A percentile compares a stretch with the other conserved stretches of the same genome.
Evolutionary conservation across 768 basidiomycete genomes (phyloP).

Genomic region (Aureoboletus auriporus): DNA sequence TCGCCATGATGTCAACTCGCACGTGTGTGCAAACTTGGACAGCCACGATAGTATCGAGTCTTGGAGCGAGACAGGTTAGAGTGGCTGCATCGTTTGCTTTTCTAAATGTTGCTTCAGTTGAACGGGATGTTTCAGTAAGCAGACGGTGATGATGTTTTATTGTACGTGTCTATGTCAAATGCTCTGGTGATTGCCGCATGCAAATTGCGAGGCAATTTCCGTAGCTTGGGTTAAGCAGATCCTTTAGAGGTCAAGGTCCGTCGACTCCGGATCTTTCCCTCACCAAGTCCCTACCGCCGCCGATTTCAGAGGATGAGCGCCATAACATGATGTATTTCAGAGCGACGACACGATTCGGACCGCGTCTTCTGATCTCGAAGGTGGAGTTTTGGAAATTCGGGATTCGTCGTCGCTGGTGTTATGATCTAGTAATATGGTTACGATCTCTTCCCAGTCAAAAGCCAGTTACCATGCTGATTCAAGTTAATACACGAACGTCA

Average conservation of each 20-base stretch:
- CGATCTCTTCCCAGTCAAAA: too few species aligned
- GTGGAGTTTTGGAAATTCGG: too few species aligned
- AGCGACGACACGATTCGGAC: too few species aligned
- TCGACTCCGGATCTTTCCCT: background rate
- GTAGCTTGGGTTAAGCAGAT: too few species aligned
- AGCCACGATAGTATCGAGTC: constrained; percentile 37
- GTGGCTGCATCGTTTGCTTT: background rate
- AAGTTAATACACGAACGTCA: too few species aligned
- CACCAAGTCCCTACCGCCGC: background rate
- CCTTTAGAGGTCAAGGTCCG: too few species aligned
- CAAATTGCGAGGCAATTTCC: background rate
- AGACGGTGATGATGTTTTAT: constrained; percentile 5
- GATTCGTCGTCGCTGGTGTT: too few species aligned
- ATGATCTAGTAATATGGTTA: too few species aligned
- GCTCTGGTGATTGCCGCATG: background rate
- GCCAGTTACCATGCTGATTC: too few species aligned
- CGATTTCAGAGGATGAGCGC: background rate
- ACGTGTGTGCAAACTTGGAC: constrained; percentile 2
- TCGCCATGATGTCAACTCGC: constrained; percentile 9
- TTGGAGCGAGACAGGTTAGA: constrained; percentile 24
- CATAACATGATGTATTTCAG: too few species aligned
- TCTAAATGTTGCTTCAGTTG: constrained; percentile 4
- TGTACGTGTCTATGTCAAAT: background rate
- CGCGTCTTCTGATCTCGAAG: too few species aligned
- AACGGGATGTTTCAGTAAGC: background rate